These are phyloP conservation scores for Dichotomocladium elegans DNA, from an alignment of 371 early-diverging fungal genomes.

Conservation along the genomic window DNA sequence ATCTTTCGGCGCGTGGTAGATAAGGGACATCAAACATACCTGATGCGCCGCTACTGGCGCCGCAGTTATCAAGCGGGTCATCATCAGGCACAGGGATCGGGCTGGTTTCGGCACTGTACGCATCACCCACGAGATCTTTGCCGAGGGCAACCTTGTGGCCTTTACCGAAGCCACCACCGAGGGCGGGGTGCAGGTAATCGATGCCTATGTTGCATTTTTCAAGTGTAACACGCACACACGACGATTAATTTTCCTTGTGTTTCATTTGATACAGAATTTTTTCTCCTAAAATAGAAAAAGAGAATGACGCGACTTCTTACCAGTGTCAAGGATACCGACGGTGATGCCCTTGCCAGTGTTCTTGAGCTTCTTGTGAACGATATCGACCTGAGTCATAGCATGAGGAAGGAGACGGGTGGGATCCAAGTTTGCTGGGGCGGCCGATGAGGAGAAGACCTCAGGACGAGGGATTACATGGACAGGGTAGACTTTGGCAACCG, in stretches of 20 bases:
- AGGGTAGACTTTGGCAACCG: constrained; percentile 27
- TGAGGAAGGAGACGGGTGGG: constrained; percentile 20
- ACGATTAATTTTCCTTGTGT: not conserved
- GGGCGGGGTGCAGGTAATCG: constrained; percentile 66
- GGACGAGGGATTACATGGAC: constrained; percentile 27
- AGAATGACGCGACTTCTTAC: too few species aligned
- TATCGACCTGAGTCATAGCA: constrained; percentile 38
- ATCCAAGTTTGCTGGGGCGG: not conserved
- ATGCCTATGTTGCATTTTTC: constrained; percentile 29
- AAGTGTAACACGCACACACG: not conserved
- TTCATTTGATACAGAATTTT: not conserved
- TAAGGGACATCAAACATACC: constrained; percentile 14
- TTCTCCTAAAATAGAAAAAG: too few species aligned
- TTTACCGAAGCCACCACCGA: constrained; percentile 68
- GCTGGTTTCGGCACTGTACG: constrained; percentile 30
- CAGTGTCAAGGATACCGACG: constrained; percentile 71
- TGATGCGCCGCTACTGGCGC: constrained; percentile 26
- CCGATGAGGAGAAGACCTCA: not conserved
- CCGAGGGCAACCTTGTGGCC: constrained; percentile 56
- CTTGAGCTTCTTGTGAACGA: constrained; percentile 36
- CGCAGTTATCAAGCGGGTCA: constrained; percentile 42
- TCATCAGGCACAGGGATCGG: constrained; percentile 14
- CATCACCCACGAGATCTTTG: constrained; percentile 59
- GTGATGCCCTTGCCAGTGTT: constrained; percentile 65
- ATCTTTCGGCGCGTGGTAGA: too few species aligned